These are phyloP conservation scores for Termitomyces heimii DNA, from an alignment of 768 basidiomycete species.

Conservation along the genomic window DNA sequence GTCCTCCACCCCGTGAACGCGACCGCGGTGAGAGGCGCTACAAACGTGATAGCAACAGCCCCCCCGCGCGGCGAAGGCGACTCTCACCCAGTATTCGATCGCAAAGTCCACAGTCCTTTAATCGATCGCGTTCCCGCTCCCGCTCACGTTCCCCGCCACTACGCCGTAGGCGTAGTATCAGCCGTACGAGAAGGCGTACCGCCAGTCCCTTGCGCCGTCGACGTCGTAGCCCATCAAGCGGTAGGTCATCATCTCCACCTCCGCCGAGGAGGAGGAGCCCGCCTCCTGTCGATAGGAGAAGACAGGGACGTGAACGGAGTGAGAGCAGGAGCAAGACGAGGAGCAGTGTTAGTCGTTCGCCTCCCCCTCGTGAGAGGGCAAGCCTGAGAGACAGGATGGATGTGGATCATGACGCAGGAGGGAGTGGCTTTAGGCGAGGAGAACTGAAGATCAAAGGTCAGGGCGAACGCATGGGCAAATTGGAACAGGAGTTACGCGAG, in stretches of 20 bases:
- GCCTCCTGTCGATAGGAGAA: conserved; percentile 12
- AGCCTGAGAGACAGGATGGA: conserved; percentile 26
- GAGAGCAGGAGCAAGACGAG: conserved; percentile 18
- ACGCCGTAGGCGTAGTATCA: conserved; percentile 39
- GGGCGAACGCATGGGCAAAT: conserved; percentile 49
- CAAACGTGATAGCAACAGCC: conserved; percentile 48
- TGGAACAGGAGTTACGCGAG: conserved; percentile 34
- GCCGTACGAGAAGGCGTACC: conserved; percentile 29
- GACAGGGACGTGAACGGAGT: conserved; percentile 10
- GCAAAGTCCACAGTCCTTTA: conserved; percentile 23
- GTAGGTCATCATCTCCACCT: conserved; percentile 25
- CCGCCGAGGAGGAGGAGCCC: conserved; percentile 27
- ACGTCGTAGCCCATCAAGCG: conserved; percentile 22
- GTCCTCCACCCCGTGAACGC: conserved; percentile 41
- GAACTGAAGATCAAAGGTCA: conserved; percentile 79
- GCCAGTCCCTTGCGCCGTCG: conserved; percentile 21
- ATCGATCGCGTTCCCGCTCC: conserved; percentile 35
- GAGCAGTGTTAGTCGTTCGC: conserved; percentile 18
- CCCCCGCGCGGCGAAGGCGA: conserved; percentile 41
- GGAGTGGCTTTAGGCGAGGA: conserved; percentile 18
- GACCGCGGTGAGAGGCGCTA: conserved; percentile 19
- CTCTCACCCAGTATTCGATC: conserved; percentile 29
- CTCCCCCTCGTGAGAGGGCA: conserved; percentile 15
- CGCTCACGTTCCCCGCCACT: conserved; percentile 26
- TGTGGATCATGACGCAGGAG: conserved; percentile 21